Base-by-base conservation (phyloP, 2,329 filamentous ascomycete species). In the Fusarium sp. region DNA sequence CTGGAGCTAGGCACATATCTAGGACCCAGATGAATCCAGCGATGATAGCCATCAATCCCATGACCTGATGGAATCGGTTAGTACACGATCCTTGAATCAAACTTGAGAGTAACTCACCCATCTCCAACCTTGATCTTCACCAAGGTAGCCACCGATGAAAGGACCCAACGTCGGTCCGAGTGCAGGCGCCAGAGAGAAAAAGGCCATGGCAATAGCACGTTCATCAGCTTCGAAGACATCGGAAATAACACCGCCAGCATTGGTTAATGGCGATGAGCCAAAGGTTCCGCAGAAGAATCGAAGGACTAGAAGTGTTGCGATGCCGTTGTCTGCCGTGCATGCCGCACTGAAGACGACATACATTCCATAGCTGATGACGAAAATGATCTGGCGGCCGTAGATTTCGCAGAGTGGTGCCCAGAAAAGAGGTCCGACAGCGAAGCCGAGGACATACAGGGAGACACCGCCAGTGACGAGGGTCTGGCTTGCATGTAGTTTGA, bases 401-500 rank as follows among this genome's bases (percentile, higher is more conserved):
- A 92, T 78, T 74, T 93, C 90, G 26, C 86, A 86, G 11, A 92
- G 76, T 0, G 90, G 89, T 10, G 90, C 91, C 86, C 89, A 92
- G 0, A 92, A 72, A 6, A 91, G 79, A 1, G 89, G 89, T 2
- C 89, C 88, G 49, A 91, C 80, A 37, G 83, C 83, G 56, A 90
- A 90, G 1, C 88, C 89, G 3, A 90, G 70, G 15, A 91, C 88
- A 74, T 90, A 91, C 6, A 91, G 77, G 6, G 89, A 90, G 13
- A 92, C 82, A 11, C 89, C 89, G 3, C 91, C 81, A 7, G 87
- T 89, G 46, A 84, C 84, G 7, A 90, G 78, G 64, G 87, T 86
- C 7, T 73, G 68, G 3, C 79, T 80, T 35, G 87, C 82, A 8
- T 80, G 60, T 66, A 92, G 92, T 33, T 88, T 81, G 2, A 67